Base-by-base conservation (phyloP, 1,284 basidiomycete genomes). In the Fistulinella cinereoalba region DNA sequence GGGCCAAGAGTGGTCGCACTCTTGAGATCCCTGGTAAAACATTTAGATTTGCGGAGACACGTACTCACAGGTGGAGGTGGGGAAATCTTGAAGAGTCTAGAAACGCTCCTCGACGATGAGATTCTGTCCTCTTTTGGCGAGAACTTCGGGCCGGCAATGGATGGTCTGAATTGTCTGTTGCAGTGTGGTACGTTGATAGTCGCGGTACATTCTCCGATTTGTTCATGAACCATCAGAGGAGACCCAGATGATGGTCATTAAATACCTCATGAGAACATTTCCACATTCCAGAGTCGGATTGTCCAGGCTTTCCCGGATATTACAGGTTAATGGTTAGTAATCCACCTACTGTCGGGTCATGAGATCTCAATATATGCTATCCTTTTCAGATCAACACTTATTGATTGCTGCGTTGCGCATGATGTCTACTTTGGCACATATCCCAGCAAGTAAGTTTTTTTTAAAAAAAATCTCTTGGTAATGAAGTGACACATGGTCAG, bases 1-100 rank as follows among this genome's bases (percentile, higher is more conserved):
- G 38, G 43, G 23, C 44, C 54, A 2, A 52, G 63, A 49, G 55
- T 60, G 2, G 29, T 64, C 12, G 52, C 61, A 18, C 54, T 65
- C 23, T 28, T 62, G 24, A 46, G 55, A 33, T 48, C 54, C 1
- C 19, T 61, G 38, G 47, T 50, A 25, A 55, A 39, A 21, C 55
- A 65, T 23, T 15, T 24, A 8, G 25, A 18, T 19, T 42, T 61
- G 19, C 47, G 50, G 15, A 6, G 45, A 19, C 41, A 7, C 8
- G 47, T 64, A 24, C 51, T 60, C 19, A 58, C 15, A 1, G 47
- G 57, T 0, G 41, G n/a, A n/a, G n/a, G n/a, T n/a, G n/a, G n/a
- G n/a, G n/a, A n/a, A n/a, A n/a, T 58, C 8, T 25, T 65, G 37
- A 18, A 54, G 2, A 45, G 10, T 12, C 40, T 64, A 12, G 27